phyloP scores from a whole-genome alignment of 2,329 filamentous ascomycete species.

The Rhynchosporium agropyri region DNA sequence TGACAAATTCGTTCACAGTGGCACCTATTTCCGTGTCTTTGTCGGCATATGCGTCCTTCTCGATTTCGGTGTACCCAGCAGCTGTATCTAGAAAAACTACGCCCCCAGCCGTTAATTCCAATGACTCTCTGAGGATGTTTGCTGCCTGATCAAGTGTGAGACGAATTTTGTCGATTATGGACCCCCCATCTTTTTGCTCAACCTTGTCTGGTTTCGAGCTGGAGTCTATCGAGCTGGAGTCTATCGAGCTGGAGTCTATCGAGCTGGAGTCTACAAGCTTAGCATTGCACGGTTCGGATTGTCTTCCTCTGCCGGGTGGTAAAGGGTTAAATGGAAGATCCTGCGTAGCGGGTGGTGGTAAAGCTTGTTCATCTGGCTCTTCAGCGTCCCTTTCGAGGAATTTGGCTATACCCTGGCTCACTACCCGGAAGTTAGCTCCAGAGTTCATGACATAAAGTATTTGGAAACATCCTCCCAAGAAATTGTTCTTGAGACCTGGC shows the following conservation, averaged over 20 bases:
- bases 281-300: too few relatives aligned
- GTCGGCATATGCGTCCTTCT: slow-evolving; percentile 24
- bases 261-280: too few relatives aligned
- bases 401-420: slow-evolving; percentile 34
- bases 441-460: too few relatives aligned
- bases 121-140: slow-evolving; percentile 37
- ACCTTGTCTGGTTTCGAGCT: neutral
- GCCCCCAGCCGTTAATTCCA: slow-evolving; percentile 38
- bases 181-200: slow-evolving; percentile 14
- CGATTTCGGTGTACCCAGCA: slow-evolving; percentile 29
- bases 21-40: slow-evolving; percentile 24
- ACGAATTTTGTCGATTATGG: slow-evolving; percentile 38
- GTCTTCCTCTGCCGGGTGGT: neutral
- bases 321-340: neutral
- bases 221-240: neutral
- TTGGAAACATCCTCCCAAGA: too few relatives aligned
- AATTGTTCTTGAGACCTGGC: too few relatives aligned
- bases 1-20: slow-evolving; percentile 21
- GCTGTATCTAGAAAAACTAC: slow-evolving; percentile 39
- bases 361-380: neutral
- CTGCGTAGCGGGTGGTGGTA: neutral
- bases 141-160: slow-evolving; percentile 38
- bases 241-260: neutral
- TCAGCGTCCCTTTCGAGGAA: slow-evolving; percentile 32
- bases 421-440: too few relatives aligned